These are phyloP conservation scores for Fagus sylvatica DNA, from an alignment of 306 rosid species.

Conservation along the genomic window DNA sequence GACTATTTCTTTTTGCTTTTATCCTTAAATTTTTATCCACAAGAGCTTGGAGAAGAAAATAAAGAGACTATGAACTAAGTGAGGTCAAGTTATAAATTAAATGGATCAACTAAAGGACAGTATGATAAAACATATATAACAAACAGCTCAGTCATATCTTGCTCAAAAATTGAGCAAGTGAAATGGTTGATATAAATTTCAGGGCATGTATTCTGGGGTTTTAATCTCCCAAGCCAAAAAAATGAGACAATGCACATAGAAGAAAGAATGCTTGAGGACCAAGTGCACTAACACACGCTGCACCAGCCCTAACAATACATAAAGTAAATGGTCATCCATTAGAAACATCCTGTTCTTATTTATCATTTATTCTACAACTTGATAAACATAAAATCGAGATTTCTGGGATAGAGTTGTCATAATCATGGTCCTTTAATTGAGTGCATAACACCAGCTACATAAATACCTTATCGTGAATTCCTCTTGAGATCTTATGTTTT, in stretches of 20 bases:
- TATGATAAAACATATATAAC: not conserved
- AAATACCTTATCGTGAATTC: slow-evolving; percentile 82
- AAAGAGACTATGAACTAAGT: not conserved
- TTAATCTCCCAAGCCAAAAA: not conserved
- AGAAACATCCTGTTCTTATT: not conserved
- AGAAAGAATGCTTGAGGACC: not conserved
- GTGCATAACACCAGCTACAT: not conserved
- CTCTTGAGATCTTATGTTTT: slow-evolving; percentile 71
- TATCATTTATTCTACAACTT: not conserved
- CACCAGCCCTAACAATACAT: not conserved
- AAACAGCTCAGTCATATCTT: not conserved
- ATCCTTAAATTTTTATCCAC: not conserved
- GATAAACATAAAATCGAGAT: not conserved
- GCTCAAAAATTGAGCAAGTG: not conserved
- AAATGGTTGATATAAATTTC: not conserved
- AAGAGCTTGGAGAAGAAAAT: not conserved
- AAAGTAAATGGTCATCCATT: not conserved
- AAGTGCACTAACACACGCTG: not conserved
- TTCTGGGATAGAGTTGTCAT: not conserved
- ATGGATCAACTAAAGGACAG: not conserved
- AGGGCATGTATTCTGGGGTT: not conserved
- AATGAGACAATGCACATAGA: not conserved
- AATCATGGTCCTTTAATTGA: not conserved
- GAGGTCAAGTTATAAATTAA: not conserved
- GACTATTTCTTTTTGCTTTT: not conserved